These are phyloP conservation scores for Sarocladium kiliense DNA, from an alignment of 2,329 filamentous ascomycete species.

Conservation along the genomic window DNA sequence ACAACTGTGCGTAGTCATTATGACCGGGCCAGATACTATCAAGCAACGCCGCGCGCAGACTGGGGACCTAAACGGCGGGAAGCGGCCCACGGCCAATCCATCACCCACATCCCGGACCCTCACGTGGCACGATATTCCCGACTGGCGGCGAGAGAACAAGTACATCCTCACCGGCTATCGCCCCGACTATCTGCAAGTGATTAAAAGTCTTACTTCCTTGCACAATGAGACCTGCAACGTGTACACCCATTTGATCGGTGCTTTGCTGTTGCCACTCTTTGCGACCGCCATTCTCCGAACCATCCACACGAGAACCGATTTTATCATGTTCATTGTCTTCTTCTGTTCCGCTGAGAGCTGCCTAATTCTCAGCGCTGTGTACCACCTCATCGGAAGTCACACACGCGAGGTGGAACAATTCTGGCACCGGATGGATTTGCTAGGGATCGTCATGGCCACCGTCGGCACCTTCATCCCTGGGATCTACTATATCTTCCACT, in stretches of 20 bases:
- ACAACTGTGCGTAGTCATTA: neutral
- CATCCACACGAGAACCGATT: conserved; percentile 1
- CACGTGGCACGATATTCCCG: conserved; percentile 9
- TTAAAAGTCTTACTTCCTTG: conserved; percentile 10
- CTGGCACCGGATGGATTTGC: conserved; percentile 16
- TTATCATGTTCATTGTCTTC: conserved; percentile 13
- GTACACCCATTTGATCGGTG: conserved; percentile 11
- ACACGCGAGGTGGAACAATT: conserved; percentile 15
- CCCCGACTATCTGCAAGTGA: conserved; percentile 8
- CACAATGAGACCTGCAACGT: conserved; percentile 12
- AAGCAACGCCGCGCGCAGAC: neutral
- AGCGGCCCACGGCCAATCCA: neutral
- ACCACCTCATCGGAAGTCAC: conserved; percentile 14
- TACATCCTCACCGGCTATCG: conserved; percentile 9
- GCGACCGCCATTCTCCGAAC: neutral
- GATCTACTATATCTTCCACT: conserved; percentile 16
- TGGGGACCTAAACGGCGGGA: neutral
- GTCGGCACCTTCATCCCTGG: conserved; percentile 15
- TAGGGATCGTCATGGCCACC: conserved; percentile 16
- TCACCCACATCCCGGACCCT: conserved; percentile 10
- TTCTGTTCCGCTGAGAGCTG: conserved; percentile 14
- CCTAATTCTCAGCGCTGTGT: conserved; percentile 12
- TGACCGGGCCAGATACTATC: neutral
- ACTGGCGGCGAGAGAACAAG: conserved; percentile 13
- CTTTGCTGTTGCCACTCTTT: conserved; percentile 6